Conservation (phyloP, 73 alveolate species). For the Blepharisma japonicum region DNA sequence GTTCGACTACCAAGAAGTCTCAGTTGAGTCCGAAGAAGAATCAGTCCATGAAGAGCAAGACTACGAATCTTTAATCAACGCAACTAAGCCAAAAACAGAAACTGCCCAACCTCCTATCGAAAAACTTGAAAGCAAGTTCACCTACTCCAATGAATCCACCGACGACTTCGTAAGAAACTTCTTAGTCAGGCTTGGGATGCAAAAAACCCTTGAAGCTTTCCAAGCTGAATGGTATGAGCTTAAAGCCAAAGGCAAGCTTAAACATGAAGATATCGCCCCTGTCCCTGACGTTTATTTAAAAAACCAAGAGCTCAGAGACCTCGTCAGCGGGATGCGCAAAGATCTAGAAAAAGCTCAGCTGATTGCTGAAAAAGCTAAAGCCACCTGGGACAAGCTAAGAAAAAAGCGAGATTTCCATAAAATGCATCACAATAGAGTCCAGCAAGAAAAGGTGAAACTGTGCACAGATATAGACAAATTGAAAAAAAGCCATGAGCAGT, state of each 20-base stretch:
- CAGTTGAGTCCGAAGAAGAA: slow-evolving; percentile 17
- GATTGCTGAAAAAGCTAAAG: slow-evolving; percentile 82
- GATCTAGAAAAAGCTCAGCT: slow-evolving; percentile 40
- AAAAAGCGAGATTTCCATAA: slow-evolving; percentile 98
- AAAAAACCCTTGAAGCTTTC: slow-evolving; percentile 90
- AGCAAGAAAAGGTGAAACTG: slow-evolving; percentile 86
- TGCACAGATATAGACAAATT: slow-evolving; percentile 84
- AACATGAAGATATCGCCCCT: slow-evolving; percentile 87
- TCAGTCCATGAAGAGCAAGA: slow-evolving; percentile 7
- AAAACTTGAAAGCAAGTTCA: slow-evolving; percentile 73
- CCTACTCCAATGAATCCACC: slow-evolving; percentile 90
- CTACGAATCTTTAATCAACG: slow-evolving; percentile 3
- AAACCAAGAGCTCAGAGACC: slow-evolving; percentile 92
- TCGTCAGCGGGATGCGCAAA: slow-evolving; percentile 80
- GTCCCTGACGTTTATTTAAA: slow-evolving; percentile 97
- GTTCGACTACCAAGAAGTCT: slow-evolving; percentile 11
- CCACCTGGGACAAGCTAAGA: slow-evolving; percentile 95
- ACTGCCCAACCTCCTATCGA: slow-evolving; percentile 1
- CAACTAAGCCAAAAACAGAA: slow-evolving; percentile 12
- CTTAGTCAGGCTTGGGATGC: slow-evolving; percentile 86
- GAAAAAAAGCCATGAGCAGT: slow-evolving; percentile 92
- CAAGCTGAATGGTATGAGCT: slow-evolving; percentile 93
- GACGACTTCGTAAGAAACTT: slow-evolving; percentile 99
- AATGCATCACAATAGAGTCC: slow-evolving; percentile 98
- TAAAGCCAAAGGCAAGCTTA: slow-evolving; percentile 94